Evolutionary conservation across 2,329 filamentous ascomycete genomes (phyloP).

Genomic region (Diaporthe ilicicola): DNA sequence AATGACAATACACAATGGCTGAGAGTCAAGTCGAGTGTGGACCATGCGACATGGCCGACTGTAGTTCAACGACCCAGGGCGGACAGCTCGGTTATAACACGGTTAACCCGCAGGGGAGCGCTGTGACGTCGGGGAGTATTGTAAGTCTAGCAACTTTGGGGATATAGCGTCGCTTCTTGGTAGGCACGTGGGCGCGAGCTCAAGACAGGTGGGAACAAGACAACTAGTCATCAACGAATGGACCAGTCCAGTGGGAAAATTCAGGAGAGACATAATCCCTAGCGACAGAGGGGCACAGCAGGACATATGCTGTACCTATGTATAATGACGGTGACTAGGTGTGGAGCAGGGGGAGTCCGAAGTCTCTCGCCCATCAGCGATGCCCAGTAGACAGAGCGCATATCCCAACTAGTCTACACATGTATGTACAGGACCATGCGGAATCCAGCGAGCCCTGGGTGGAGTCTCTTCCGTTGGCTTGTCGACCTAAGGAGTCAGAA

Average conservation of each 20-base stretch:
- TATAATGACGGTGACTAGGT: conserved; percentile 28
- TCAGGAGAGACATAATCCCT: conserved; percentile 4
- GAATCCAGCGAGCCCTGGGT: conserved; percentile 27
- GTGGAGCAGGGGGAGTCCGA: conserved; percentile 25
- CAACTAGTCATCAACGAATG: neutral
- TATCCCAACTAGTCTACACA: conserved; percentile 20
- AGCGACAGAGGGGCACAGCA: conserved; percentile 15
- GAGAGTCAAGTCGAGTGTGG: neutral
- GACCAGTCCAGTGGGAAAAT: neutral
- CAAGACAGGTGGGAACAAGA: neutral
- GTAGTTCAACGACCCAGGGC: neutral
- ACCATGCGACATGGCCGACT: neutral
- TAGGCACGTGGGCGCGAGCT: neutral
- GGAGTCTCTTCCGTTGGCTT: conserved; percentile 18
- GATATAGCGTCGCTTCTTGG: neutral
- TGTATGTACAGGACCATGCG: conserved; percentile 30
- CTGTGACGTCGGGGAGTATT: neutral
- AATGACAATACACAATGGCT: conserved; percentile 1
- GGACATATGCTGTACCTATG: conserved; percentile 26
- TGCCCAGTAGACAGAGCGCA: conserved; percentile 14
- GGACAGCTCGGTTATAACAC: conserved; percentile 29
- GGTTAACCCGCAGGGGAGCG: neutral
- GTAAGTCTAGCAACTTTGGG: neutral
- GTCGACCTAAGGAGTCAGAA: conserved; percentile 22
- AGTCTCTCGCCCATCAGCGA: conserved; percentile 20